These are phyloP conservation scores for Sclerotinia sclerotiorum DNA, from an alignment of 2,329 filamentous ascomycete species.

Conservation along the genomic window DNA sequence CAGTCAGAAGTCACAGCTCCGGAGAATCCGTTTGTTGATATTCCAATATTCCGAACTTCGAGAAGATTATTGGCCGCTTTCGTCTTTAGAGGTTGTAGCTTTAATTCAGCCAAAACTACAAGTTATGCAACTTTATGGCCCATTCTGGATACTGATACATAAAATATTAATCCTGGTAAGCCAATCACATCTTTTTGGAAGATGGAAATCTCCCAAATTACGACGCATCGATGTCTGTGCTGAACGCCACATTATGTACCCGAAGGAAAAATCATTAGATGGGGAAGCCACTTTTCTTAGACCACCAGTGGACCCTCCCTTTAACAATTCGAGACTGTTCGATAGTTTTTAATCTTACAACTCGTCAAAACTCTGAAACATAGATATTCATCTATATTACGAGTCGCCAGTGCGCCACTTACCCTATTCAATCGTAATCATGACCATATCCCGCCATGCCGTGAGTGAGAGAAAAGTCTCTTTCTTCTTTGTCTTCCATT, in stretches of 20 bases:
- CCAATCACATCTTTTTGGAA: slow-evolving; percentile 1
- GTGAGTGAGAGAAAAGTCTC: background rate
- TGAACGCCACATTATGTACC: slow-evolving; percentile 8
- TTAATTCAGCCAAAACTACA: background rate
- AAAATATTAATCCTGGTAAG: background rate
- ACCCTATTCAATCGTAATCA: background rate
- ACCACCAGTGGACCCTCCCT: no score
- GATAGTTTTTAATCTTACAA: background rate
- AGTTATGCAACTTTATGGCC: slow-evolving; percentile 3
- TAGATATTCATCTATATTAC: slow-evolving; percentile 1
- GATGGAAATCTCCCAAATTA: slow-evolving; percentile 10
- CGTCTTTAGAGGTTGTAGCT: background rate
- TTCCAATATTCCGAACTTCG: background rate
- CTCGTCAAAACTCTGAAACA: slow-evolving; percentile 11
- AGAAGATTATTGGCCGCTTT: background rate
- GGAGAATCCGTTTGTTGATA: background rate
- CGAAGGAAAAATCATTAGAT: slow-evolving; percentile 7
- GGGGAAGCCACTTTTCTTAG: background rate
- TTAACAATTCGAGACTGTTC: slow-evolving; percentile 4
- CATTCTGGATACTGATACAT: slow-evolving; percentile 1
- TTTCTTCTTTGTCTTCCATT: background rate
- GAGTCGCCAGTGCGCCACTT: background rate
- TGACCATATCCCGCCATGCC: background rate
- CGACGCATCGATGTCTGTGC: slow-evolving; percentile 16
- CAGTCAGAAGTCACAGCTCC: background rate